Evolutionary conservation across 2,329 filamentous ascomycete species (phyloP).

Genomic region (Pseudogymnoascus sp.): DNA sequence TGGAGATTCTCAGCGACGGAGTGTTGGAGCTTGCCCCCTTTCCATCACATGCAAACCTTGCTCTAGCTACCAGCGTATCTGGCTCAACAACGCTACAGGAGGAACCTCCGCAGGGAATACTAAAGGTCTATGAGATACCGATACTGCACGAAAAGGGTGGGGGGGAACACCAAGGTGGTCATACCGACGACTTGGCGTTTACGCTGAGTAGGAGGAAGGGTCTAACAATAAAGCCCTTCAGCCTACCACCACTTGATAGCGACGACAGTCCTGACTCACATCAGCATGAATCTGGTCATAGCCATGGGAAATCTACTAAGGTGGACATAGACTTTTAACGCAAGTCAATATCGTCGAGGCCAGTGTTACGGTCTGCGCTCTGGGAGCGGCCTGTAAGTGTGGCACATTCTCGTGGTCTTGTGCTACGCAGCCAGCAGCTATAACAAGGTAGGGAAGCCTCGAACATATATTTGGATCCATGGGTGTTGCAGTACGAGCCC

Average conservation of each 20-base stretch:
- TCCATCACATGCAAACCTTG: slow-evolving; percentile 42
- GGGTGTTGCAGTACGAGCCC: neutral
- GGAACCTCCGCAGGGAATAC: slow-evolving; percentile 76
- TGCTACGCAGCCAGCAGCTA: neutral
- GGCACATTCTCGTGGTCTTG: neutral
- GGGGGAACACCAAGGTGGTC: slow-evolving; percentile 54
- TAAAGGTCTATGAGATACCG: slow-evolving; percentile 75
- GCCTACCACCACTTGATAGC: slow-evolving; percentile 76
- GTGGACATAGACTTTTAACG: slow-evolving; percentile 28
- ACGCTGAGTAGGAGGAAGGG: slow-evolving; percentile 72
- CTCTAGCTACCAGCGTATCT: slow-evolving; percentile 32
- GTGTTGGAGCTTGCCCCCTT: slow-evolving; percentile 77
- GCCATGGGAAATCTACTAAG: slow-evolving; percentile 22
- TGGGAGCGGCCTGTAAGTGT: neutral
- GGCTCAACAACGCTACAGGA: slow-evolving; percentile 47
- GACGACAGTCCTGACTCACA: slow-evolving; percentile 39
- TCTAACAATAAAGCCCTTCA: slow-evolving; percentile 80
- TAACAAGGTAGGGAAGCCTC: neutral
- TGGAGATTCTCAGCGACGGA: slow-evolving; percentile 76
- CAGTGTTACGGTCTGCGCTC: neutral
- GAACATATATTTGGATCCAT: neutral
- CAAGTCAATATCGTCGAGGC: neutral
- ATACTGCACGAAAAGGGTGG: slow-evolving; percentile 83
- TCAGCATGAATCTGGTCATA: slow-evolving; percentile 17
- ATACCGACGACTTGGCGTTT: slow-evolving; percentile 83